A percentile compares a stretch with the other conserved stretches of the same genome.
Conservation (phyloP, 345 rosid genomes). For the Lepidium didymum region DNA sequence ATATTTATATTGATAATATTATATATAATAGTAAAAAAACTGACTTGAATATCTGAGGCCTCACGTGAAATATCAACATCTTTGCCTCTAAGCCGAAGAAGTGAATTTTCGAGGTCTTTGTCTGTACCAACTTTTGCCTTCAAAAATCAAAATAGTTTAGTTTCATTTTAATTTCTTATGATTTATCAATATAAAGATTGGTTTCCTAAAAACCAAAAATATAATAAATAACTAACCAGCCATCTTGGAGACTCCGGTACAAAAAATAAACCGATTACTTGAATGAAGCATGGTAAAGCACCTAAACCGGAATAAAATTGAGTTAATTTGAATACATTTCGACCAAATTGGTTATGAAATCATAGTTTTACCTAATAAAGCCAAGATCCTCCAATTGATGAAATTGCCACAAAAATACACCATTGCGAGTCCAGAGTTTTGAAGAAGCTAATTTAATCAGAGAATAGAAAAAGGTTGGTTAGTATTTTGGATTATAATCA, state of each 20-base stretch:
- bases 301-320: slow-evolving; percentile 18
- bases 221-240: slow-evolving; percentile 26
- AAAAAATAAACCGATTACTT: slow-evolving; percentile 34
- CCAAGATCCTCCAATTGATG: slow-evolving; percentile 25
- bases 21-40: background rate
- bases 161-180: background rate
- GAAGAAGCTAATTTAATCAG: slow-evolving; percentile 18
- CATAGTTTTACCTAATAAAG: slow-evolving; percentile 21
- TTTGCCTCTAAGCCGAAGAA: slow-evolving; percentile 45
- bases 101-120: slow-evolving; percentile 41
- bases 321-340: background rate
- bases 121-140: slow-evolving; percentile 44
- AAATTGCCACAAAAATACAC: slow-evolving; percentile 23
- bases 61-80: slow-evolving; percentile 45
- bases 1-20: background rate
- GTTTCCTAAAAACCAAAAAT: background rate
- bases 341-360: background rate
- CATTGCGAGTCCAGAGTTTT: slow-evolving; percentile 25
- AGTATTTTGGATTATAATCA: background rate
- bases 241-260: slow-evolving; percentile 64
- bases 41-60: slow-evolving; percentile 46
- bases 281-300: slow-evolving; percentile 31
- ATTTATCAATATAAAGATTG: background rate
- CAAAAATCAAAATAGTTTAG: background rate
- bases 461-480: background rate